Base-by-base conservation (phyloP, 208 protist genomes). In the Acanthamoeba castellanii region DNA sequence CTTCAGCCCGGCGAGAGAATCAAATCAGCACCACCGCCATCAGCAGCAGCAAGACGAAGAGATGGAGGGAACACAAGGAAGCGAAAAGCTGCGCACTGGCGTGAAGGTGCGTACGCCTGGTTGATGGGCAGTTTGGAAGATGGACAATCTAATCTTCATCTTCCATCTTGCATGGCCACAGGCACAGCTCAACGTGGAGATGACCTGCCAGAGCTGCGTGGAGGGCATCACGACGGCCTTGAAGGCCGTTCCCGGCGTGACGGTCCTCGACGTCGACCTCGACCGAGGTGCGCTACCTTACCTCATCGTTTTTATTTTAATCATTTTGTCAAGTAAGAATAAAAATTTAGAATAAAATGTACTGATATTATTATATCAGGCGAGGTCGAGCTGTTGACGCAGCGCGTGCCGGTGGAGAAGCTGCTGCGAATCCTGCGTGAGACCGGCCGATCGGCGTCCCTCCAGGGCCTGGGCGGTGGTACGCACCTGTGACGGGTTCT, bases 191-290 rank as follows among this genome's bases (percentile, higher is more conserved):
- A 87, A 87, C 50, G 78, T 87, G 78, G 25, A 18, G 14, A 87
- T 87, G 78, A 64, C 78, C 30, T 87, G 78, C 52, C 52, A 55
- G 27, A 87, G 78, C 78, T 87, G 78, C 50, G 78, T 87, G 78
- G 78, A 87, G 47, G 47, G 16, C 78, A 42, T 87, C 22, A 87
- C 47, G 2, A 22, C 45, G 5, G 47, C 78, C 6, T 32, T 87
- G 30, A 32, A 14, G 14, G 78, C 50, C 3, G 42, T 55, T 14
- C 78, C 45, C 11, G 78, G 78, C 78, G 78, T 87, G 27, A 61
- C 78, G 25, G 78, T 87, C 0, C 42, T 64, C 47, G 47, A 25
- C 42, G 47, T 87, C 6, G 78, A 64, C 78, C 78, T 87, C 32
- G 78, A 55, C 16, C 5, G 32, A 61, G 78, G 78, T 87, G 6